Evolutionary conservation across 2,329 filamentous ascomycete species (phyloP).

Genomic region (Malbranchea cinnamomea): DNA sequence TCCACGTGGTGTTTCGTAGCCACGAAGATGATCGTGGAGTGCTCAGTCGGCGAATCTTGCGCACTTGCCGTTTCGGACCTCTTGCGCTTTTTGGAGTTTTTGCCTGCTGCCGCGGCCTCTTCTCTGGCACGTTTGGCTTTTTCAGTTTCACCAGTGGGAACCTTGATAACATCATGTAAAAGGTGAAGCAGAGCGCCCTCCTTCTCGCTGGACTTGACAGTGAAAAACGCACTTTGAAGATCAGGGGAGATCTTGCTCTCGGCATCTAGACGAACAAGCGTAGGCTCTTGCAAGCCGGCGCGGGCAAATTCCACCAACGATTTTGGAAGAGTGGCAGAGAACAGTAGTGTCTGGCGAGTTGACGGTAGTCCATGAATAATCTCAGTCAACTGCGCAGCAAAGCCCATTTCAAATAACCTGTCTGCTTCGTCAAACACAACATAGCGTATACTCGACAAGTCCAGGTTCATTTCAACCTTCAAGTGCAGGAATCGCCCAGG

Average conservation of each 20-base stretch:
- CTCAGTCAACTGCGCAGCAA: conserved; percentile 81
- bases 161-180: conserved; percentile 80
- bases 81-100: conserved; percentile 31
- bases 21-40: conserved; percentile 89
- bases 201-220: conserved; percentile 81
- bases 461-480: conserved; percentile 89
- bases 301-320: conserved; percentile 91
- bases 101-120: conserved; percentile 31
- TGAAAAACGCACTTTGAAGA: conserved; percentile 89
- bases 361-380: conserved; percentile 78
- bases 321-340: conserved; percentile 88
- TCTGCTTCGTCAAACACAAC: conserved; percentile 98
- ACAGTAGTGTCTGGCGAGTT: conserved; percentile 77
- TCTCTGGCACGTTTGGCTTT: conserved; percentile 31
- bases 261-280: conserved; percentile 75
- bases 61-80: conserved; percentile 35
- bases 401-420: conserved; percentile 96
- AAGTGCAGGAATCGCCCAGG: conserved; percentile 92
- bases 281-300: conserved; percentile 84
- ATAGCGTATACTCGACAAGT: conserved; percentile 81
- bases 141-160: conserved; percentile 56
- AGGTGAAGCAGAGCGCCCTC: conserved; percentile 84
- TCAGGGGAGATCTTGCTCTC: conserved; percentile 95
- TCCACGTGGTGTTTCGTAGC: conserved; percentile 97
- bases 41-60: conserved; percentile 61